A percentile compares a stretch with the other conserved stretches of the same genome.
Conservation (phyloP, 805 yeast genomes). For the Hanseniaspora clermontiae region DNA sequence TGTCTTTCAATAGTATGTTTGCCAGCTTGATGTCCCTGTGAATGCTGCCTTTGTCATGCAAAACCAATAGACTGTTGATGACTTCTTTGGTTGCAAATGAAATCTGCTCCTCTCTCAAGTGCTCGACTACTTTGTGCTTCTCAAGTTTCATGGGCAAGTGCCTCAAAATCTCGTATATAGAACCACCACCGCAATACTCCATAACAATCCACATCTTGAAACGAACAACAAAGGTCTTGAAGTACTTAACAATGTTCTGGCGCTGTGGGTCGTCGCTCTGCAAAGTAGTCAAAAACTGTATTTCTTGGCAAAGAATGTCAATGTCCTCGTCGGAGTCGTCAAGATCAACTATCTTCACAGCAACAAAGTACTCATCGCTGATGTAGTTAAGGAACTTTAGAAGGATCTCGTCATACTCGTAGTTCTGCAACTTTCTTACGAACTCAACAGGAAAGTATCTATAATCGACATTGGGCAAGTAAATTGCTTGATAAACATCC, state of each 20-base stretch:
- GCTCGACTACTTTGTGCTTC: constrained; percentile 13
- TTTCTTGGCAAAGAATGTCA: constrained; percentile 59
- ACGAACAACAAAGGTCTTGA: constrained; percentile 43
- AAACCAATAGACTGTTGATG: constrained; percentile 57
- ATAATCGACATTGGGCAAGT: not conserved
- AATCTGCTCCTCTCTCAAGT: constrained; percentile 45
- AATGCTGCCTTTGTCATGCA: constrained; percentile 63
- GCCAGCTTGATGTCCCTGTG: constrained; percentile 91
- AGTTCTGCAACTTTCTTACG: not conserved
- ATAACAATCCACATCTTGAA: constrained; percentile 77
- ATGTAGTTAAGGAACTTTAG: constrained; percentile 2
- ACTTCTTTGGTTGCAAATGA: constrained; percentile 52
- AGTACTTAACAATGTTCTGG: constrained; percentile 52
- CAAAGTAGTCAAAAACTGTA: constrained; percentile 56
- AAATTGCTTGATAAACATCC: constrained; percentile 57
- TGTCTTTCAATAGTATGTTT: constrained; percentile 59
- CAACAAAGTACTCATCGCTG: constrained; percentile 39
- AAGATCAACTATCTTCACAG: constrained; percentile 74
- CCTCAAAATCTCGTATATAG: constrained; percentile 64
- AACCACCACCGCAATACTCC: constrained; percentile 95
- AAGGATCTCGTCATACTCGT: not conserved
- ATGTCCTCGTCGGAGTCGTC: constrained; percentile 73
- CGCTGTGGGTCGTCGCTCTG: constrained; percentile 27
- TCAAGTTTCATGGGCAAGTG: constrained; percentile 30
- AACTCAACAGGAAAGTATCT: not conserved